Evolutionary conservation across 495 filamentous ascomycete species (phyloP), one percentile per base, ranked within the genome.

Genomic region (Pyronema omphalodes): DNA sequence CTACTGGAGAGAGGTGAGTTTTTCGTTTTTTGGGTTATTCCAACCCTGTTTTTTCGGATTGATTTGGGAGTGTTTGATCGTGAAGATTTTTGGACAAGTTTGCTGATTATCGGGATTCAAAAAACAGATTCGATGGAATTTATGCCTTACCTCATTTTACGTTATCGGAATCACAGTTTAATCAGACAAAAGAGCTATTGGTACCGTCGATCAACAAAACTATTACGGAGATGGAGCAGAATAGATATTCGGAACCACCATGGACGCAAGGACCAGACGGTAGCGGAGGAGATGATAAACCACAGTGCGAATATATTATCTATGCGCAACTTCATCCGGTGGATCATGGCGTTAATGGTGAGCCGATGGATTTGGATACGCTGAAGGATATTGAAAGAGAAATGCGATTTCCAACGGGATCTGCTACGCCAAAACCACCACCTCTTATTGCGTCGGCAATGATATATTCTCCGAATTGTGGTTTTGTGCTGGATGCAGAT

Each of bases 391-490:
- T 94, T 58, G 91, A 98, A 66, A 69, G 78, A 41, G 91, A 98
- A 64, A 74, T 95, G 4, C 80, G 88, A 39, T 83, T 77, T 60
- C 89, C 89, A 3, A 84, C 81, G 50, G 91, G 91, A 1, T 81
- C 80, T n/a, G 79, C 83, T 3, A 72, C 83, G 44, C 78, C 78
- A 11, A 60, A 67, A 7, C 72, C 79, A 23, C 86, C 91, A 12
- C 71, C 73, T 5, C 75, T 95, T 34, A 73, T 75, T 50, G 86
- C 94, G 76, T 91, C 86, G 8, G 80, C 85, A 45, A 73, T 93
- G 0, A 74, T 91, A 12, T 98, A 88, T 68, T 95, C 89, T 15
- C 91, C 91, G 14, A 89, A 94, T 64, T 98, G 91, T 65, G 85
- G 82, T 7, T 89, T 86, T 60, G 78, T 93, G 36, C 76, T 98